Conservation (phyloP, 1,284 basidiomycete genomes). For the Apiotrichum sp. region DNA sequence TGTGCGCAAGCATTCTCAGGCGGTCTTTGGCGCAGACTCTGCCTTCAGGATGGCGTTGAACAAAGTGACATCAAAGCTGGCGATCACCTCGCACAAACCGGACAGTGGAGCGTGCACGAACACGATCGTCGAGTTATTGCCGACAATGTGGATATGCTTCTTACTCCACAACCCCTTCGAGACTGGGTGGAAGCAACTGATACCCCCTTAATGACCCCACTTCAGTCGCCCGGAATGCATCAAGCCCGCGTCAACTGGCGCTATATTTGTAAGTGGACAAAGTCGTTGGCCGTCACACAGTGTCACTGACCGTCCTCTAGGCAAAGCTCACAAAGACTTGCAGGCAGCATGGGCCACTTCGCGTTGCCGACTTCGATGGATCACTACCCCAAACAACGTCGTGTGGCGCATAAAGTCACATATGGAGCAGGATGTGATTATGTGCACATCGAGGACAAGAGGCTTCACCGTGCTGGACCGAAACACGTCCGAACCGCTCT, state of each 20-base stretch:
- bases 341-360: constrained; percentile 28
- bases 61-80: constrained; percentile 6
- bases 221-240: neutral
- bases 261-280: constrained; percentile 15
- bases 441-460: constrained; percentile 22
- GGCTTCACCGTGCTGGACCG: constrained; percentile 9
- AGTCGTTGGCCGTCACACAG: too few species aligned
- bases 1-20: constrained; percentile 15
- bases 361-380: constrained; percentile 24
- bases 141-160: constrained; percentile 2
- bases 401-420: constrained; percentile 41
- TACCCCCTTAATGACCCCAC: neutral
- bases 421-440: constrained; percentile 24
- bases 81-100: constrained; percentile 7
- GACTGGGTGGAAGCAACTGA: neutral
- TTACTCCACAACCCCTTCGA: neutral
- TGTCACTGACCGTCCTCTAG: too few species aligned
- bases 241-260: constrained; percentile 15
- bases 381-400: constrained; percentile 23
- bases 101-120: constrained; percentile 4
- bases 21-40: constrained; percentile 23
- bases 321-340: constrained; percentile 16
- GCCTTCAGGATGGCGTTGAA: constrained; percentile 20
- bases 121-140: constrained; percentile 6
- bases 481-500: constrained; percentile 19